Percentiles rank a stretch among this genome's conserved stretches.
phyloP scores from a whole-genome alignment of 2,329 filamentous ascomycete species.

The Phialophora macrospora region DNA sequence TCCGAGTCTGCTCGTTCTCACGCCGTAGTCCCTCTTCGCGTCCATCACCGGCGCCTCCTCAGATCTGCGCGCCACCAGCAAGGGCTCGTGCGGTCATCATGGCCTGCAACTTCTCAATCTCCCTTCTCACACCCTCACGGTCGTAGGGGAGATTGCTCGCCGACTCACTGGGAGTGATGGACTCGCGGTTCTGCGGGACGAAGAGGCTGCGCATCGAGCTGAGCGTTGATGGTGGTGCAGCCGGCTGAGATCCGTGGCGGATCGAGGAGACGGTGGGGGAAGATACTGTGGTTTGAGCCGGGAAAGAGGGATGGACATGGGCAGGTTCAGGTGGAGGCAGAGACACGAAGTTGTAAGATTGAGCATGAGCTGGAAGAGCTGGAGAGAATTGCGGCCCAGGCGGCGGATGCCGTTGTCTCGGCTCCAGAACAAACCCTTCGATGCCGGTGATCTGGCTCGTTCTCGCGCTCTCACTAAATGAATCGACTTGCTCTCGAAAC shows the following conservation, averaged over 20 bases:
- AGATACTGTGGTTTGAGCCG: neutral
- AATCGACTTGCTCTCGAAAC: no score
- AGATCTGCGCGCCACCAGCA: neutral
- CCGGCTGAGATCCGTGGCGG: neutral
- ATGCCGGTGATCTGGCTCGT: no score
- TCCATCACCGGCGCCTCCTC: neutral
- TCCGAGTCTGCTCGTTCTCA: neutral
- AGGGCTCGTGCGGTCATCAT: neutral
- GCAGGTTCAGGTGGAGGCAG: neutral
- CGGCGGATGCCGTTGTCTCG: neutral
- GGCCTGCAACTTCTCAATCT: slow-evolving; percentile 10
- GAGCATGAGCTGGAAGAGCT: neutral
- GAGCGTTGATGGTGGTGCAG: neutral
- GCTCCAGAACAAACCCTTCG: neutral
- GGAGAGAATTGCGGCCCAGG: neutral
- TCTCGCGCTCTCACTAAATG: no score
- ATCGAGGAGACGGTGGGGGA: slow-evolving; percentile 9
- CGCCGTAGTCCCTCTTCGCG: neutral
- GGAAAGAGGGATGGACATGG: neutral
- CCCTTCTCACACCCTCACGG: slow-evolving; percentile 1
- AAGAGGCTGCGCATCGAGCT: slow-evolving; percentile 4
- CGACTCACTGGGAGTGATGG: slow-evolving; percentile 10
- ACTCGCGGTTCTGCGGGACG: slow-evolving; percentile 1
- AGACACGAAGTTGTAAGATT: neutral
- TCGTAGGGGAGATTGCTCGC: slow-evolving; percentile 6